Conservation (phyloP, 441 rosid genomes). For the Bruguiera hainesii region DNA sequence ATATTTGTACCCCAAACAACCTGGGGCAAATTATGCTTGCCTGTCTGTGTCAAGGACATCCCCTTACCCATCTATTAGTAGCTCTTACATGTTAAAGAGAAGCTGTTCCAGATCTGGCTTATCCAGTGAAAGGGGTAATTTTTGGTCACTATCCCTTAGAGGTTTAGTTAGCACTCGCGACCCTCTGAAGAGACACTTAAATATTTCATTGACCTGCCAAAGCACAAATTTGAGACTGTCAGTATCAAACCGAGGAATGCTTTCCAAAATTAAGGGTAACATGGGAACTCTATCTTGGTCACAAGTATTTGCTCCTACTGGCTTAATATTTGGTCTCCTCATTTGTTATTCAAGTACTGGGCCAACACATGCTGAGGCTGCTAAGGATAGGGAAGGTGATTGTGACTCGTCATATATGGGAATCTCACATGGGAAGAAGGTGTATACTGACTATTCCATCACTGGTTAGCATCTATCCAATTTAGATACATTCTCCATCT, state of each 20-base stretch:
- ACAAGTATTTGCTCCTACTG: conserved; percentile 43
- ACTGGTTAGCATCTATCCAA: conserved; percentile 46
- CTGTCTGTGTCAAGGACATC: conserved; percentile 40
- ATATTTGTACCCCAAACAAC: conserved; percentile 25
- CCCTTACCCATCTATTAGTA: conserved; percentile 31
- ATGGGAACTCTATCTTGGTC: conserved; percentile 39
- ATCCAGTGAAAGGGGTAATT: conserved; percentile 29
- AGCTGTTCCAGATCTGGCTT: conserved; percentile 27
- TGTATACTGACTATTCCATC: conserved; percentile 69
- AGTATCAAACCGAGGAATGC: conserved; percentile 39
- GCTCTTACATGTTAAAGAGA: conserved; percentile 22
- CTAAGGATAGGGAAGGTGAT: conserved; percentile 31
- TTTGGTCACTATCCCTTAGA: conserved; percentile 32
- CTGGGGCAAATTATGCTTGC: conserved; percentile 26
- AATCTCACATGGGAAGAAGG: conserved; percentile 62
- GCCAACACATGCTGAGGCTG: conserved; percentile 59
- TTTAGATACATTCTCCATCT: neutral
- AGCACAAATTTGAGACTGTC: conserved; percentile 37
- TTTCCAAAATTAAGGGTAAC: conserved; percentile 36
- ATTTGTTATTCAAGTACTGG: conserved; percentile 63
- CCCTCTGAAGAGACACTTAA: conserved; percentile 37
- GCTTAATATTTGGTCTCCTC: conserved; percentile 55
- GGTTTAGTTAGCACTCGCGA: conserved; percentile 30
- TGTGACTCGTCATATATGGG: conserved; percentile 30
- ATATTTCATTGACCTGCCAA: conserved; percentile 44